phyloP scores from a whole-genome alignment of 2,329 filamentous ascomycete species.

The Colletotrichum filicis region DNA sequence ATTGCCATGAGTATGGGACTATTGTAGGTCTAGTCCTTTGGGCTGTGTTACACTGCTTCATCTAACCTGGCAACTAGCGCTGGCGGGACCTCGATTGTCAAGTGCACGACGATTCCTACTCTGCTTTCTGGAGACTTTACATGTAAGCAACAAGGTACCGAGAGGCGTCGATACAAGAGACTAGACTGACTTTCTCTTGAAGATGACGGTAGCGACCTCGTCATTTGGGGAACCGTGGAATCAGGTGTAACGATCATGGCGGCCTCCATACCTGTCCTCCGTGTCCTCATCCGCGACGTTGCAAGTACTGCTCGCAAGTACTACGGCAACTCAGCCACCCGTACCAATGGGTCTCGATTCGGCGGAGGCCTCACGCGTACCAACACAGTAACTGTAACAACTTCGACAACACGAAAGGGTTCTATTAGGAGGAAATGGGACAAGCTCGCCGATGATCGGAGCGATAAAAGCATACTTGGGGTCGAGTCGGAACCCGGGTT shows the following conservation, averaged over 20 bases:
- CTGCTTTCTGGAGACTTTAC: constrained; percentile 27
- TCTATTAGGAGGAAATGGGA: constrained; percentile 21
- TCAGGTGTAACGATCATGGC: constrained; percentile 25
- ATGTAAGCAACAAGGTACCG: constrained; percentile 20
- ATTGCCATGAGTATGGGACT: constrained; percentile 35
- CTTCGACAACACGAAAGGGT: constrained; percentile 3
- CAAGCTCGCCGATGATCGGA: constrained; percentile 30
- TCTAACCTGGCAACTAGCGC: constrained; percentile 25
- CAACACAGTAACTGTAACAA: constrained; percentile 24
- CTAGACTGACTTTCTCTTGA: constrained; percentile 32
- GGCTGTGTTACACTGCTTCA: too few species aligned
- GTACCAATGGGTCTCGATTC: constrained; percentile 2
- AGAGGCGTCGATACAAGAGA: constrained; percentile 41
- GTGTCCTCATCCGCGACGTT: constrained; percentile 33
- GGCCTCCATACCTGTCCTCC: constrained; percentile 33
- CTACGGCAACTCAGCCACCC: constrained; percentile 12
- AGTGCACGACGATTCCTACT: constrained; percentile 28
- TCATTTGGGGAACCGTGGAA: constrained; percentile 25
- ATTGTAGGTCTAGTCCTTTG: constrained; percentile 13
- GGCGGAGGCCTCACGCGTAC: neutral
- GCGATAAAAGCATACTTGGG: constrained; percentile 31
- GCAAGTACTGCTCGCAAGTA: constrained; percentile 9
- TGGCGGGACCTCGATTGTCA: constrained; percentile 35
- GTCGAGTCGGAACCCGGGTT: constrained; percentile 11
- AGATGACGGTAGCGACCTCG: constrained; percentile 23